Evolutionary conservation across 1,139 yeast genomes (phyloP), one percentile per base, ranked within the genome.

Genomic region (Wickerhamiella infanticola): DNA sequence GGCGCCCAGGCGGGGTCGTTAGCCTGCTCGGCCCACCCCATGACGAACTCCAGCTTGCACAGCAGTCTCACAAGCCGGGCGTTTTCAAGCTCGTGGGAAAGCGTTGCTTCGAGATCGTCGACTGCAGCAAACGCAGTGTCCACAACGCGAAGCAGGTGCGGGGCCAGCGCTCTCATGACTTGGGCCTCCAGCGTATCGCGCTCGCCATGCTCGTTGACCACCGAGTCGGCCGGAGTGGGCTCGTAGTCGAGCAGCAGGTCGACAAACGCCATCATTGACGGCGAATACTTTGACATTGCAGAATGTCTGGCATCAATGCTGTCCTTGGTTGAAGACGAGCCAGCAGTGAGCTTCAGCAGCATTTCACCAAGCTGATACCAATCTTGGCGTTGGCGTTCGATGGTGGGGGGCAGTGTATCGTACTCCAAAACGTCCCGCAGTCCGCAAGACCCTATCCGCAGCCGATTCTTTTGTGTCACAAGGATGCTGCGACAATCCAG

Each of bases 51-150:
- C 44, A 90, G 66, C 64, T 93, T 90, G 49, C 86, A 71, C 58
- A 90, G 66, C 39, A 93, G 68, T 50, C 98, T 72, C 55, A 88
- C 86, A 35, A 90, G 64, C 49, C 98, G 70, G 4, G 85, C 94
- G 63, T 90, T 90, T 61, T 90, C 98, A 33, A 88, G 66, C 61
- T 90, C 97, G 45, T 74, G 70, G 26, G 76, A 62, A 39, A 93
- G 65, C 52, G 77, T 77, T 2, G 74, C 66, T 60, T 86, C 95
- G 53, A 78, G 67, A 53, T 66, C 72, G 58, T 88, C 96, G 24
- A 71, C 67, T 48, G 70, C 67, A 46, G 69, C 69, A 55, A 81
- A 74, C 13, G 81, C 61, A 3, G 74, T 73, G 58, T 81, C 76
- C 43, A 79, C 55, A 2, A 47, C 43, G 26, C 55, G 55, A 42